A percentile compares a stretch with the other conserved stretches of the same genome.
Conservation (phyloP, 352 stramenopile species). For the Thalassiosira pacifica region DNA sequence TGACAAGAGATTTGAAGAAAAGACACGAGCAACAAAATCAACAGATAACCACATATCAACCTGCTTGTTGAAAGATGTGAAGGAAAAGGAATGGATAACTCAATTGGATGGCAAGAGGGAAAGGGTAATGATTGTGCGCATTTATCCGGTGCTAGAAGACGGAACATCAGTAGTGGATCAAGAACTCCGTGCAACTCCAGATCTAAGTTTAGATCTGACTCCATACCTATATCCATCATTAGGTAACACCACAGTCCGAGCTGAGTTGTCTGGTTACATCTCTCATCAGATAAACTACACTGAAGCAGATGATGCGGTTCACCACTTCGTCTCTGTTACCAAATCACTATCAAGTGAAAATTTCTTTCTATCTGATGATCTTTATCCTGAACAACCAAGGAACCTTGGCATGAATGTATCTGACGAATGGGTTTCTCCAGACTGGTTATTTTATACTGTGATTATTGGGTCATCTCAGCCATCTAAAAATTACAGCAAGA, state of each 20-base stretch:
- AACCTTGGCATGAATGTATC: background rate
- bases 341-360: background rate
- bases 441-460: background rate
- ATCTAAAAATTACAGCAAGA: background rate
- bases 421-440: background rate
- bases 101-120: too few relatives aligned
- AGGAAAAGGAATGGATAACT: too few relatives aligned
- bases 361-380: constrained; percentile 10
- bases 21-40: too few relatives aligned
- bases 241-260: background rate
- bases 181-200: too few relatives aligned
- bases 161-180: too few relatives aligned
- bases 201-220: too few relatives aligned
- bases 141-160: too few relatives aligned
- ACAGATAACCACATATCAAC: too few relatives aligned
- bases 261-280: constrained; percentile 1
- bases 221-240: background rate
- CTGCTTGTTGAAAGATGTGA: too few relatives aligned
- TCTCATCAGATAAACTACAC: background rate
- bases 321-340: background rate
- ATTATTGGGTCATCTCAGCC: background rate
- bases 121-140: too few relatives aligned
- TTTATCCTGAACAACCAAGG: background rate
- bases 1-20: too few relatives aligned
- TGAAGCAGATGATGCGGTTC: background rate